Conservation (phyloP, 164 flowering plant species). For the Houttuynia cordata region DNA sequence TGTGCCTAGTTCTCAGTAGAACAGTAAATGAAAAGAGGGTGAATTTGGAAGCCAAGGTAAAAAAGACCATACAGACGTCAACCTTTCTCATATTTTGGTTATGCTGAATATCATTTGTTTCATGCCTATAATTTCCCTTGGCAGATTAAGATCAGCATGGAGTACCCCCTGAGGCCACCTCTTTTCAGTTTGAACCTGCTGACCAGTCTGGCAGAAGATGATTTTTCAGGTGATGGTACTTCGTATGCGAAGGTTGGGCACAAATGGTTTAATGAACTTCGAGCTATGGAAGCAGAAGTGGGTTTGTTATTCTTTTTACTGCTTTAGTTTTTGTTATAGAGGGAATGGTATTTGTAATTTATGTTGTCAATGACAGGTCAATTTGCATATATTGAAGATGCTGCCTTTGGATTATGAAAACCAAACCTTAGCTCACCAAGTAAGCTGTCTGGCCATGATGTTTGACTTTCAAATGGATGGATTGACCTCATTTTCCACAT, state of each 20-base stretch:
- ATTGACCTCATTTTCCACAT: slow-evolving; percentile 21
- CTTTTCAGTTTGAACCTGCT: slow-evolving; percentile 39
- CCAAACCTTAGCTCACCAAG: slow-evolving; percentile 63
- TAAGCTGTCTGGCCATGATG: slow-evolving; percentile 67
- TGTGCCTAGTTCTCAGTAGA: slow-evolving; percentile 37
- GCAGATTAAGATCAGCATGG: slow-evolving; percentile 78
- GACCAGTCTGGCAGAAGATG: slow-evolving; percentile 1
- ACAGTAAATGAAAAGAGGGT: slow-evolving; percentile 21
- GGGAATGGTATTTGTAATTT: background rate
- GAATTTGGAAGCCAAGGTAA: slow-evolving; percentile 73
- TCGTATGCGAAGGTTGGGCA: slow-evolving; percentile 23
- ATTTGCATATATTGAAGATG: slow-evolving; percentile 58
- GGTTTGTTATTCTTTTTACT: background rate
- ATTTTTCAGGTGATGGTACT: slow-evolving; percentile 11
- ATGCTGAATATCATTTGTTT: background rate
- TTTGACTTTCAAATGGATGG: slow-evolving; percentile 56
- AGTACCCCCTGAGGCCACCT: slow-evolving; percentile 94
- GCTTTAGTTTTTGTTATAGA: too few relatives aligned
- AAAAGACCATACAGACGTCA: background rate
- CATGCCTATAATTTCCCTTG: slow-evolving; percentile 7
- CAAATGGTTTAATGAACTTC: slow-evolving; percentile 44
- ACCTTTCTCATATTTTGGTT: background rate
- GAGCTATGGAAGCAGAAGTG: slow-evolving; percentile 96
- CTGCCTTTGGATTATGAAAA: slow-evolving; percentile 51
- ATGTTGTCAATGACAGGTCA: slow-evolving; percentile 36